Percentiles rank a stretch among this genome's conserved stretches.
phyloP scores from a whole-genome alignment of 2,329 filamentous ascomycete genomes.

The Aspergillus pseudoviridinutans region DNA sequence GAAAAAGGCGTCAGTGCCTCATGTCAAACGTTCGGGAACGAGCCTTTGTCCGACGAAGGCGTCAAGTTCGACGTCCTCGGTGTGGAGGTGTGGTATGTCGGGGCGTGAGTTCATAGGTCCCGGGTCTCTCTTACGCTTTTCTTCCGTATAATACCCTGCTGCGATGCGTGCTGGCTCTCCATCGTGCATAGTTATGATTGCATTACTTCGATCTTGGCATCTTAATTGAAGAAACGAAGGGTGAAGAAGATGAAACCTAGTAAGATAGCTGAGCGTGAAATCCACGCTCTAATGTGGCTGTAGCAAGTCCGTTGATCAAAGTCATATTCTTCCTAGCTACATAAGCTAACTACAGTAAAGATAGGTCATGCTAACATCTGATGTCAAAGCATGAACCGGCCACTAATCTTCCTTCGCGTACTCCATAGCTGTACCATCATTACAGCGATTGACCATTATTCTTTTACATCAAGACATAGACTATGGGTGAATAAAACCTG shows the following conservation, averaged over 20 bases:
- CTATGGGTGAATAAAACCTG: background rate
- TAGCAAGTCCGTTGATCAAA: background rate
- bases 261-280: background rate
- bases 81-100: slow-evolving; percentile 91
- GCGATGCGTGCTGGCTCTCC: slow-evolving; percentile 10
- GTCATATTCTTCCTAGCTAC: background rate
- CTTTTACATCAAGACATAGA: background rate
- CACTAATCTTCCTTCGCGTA: background rate
- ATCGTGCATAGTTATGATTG: slow-evolving; percentile 6
- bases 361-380: background rate
- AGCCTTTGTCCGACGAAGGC: slow-evolving; percentile 87
- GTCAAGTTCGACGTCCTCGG: slow-evolving; percentile 87
- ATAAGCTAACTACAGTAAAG: background rate
- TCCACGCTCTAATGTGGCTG: background rate
- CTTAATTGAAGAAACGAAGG: background rate
- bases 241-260: background rate
- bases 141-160: slow-evolving; percentile 8
- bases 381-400: background rate
- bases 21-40: slow-evolving; percentile 92
- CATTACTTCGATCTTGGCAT: background rate
- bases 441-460: background rate
- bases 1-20: slow-evolving; percentile 77
- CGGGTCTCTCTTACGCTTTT: background rate
- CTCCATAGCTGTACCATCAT: background rate
- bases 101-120: slow-evolving; percentile 37